These are phyloP conservation scores for Clarireedia homoeocarpa DNA, from an alignment of 2,329 filamentous ascomycete genomes.

Conservation along the genomic window DNA sequence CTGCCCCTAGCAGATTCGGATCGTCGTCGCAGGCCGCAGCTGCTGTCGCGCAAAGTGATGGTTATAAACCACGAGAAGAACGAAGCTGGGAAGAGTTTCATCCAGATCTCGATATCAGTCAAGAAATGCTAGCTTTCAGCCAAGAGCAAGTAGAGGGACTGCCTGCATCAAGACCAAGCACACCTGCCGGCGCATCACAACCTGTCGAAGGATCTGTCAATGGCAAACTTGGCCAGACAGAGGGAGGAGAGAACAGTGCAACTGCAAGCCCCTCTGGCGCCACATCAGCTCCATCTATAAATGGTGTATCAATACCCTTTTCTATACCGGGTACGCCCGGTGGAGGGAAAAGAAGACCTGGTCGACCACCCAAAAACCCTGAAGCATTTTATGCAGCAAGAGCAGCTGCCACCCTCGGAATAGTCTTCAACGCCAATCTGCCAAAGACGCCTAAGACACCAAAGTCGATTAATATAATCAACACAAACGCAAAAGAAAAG, in stretches of 20 bases:
- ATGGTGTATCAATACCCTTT: slow-evolving; percentile 16
- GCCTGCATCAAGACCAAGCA: slow-evolving; percentile 38
- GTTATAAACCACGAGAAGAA: slow-evolving; percentile 95
- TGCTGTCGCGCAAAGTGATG: slow-evolving; percentile 83
- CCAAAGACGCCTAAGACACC: slow-evolving; percentile 42
- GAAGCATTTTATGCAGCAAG: slow-evolving; percentile 49
- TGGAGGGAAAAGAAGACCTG: slow-evolving; percentile 48
- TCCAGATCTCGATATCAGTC: slow-evolving; percentile 85
- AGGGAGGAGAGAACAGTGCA: slow-evolving; percentile 18
- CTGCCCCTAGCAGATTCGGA: slow-evolving; percentile 18
- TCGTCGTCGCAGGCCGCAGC: slow-evolving; percentile 62
- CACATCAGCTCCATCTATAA: slow-evolving; percentile 19
- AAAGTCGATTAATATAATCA: slow-evolving; percentile 67
- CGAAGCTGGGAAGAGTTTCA: slow-evolving; percentile 98
- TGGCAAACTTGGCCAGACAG: slow-evolving; percentile 28
- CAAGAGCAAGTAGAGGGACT: slow-evolving; percentile 81
- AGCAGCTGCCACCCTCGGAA: slow-evolving; percentile 30
- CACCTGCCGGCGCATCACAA: slow-evolving; percentile 32
- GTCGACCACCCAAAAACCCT: slow-evolving; percentile 55
- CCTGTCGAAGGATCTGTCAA: slow-evolving; percentile 34
- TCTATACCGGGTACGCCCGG: slow-evolving; percentile 31
- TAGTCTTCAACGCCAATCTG: slow-evolving; percentile 3
- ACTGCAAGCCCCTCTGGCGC: slow-evolving; percentile 21
- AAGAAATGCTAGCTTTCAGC: slow-evolving; percentile 67
- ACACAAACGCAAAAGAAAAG: slow-evolving; percentile 72